Base-by-base conservation (phyloP, 2,329 filamentous ascomycete genomes). In the Blastomyces emzantsi region DNA sequence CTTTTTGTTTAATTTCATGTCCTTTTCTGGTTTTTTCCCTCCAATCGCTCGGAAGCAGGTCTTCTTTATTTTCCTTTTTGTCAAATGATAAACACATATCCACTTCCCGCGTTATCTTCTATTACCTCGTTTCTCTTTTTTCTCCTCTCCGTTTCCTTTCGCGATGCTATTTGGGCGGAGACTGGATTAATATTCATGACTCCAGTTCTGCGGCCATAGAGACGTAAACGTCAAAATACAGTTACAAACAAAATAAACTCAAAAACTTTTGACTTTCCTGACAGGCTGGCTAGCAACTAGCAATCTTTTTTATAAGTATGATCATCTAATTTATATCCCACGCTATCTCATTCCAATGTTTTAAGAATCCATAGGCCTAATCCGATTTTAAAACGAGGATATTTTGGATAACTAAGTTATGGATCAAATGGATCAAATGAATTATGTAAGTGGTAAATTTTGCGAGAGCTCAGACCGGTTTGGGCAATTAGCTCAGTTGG, bases 51-150 rank as follows among this genome's bases (percentile, higher is more conserved):
- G 13, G 22, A 52, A 52, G 49, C 22, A 28, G 25, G 11, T 25
- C 11, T 19, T 45, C 49, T 52, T 17, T 25, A 28, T 28, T 52
- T 28, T 30, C 13, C 1, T 52, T 52, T 52, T 52, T 30, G 13
- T 52, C 25, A 7, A 13, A 30, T 13, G 15, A 52, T 17, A 15
- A 52, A 51, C 28, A 30, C 43, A 45, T 17, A 15, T 49, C 28
- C 43, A 19, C 19, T 25, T 19, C 33, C 57, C 30, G 17, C 33
- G 33, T 59, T 45, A 2, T 43, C 30, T 19, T 25, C 86, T 75
- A 69, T 76, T 70, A 52, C 22, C 30, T 49, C 54, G 49, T 52
- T 54, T 57, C 43, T 33, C 19, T 11, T 13, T 25, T 30, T 33
- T 11, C n/a, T 49, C 49, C 15, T 49, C 4, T 57, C 11, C 19